Evolutionary conservation across 352 stramenopile species (phyloP).

Genomic region (Aphanomyces cochlioides): DNA sequence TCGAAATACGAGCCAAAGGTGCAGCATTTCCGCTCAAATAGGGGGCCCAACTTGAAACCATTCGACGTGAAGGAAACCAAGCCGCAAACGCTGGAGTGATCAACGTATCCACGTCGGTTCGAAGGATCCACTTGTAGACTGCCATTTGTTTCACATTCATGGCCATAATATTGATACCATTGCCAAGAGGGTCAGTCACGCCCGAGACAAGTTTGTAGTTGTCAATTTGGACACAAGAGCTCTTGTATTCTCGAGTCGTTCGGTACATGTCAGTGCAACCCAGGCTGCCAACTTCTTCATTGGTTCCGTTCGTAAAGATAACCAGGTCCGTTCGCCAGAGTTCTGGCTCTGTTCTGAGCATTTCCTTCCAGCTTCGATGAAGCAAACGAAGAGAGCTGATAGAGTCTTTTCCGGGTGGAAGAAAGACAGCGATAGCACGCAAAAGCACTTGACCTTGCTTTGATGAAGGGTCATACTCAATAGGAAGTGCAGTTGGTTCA

Average conservation of each 20-base stretch:
- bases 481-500: neutral
- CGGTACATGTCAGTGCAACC: neutral
- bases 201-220: neutral
- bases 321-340: constrained; percentile 25
- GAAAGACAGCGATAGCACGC: neutral
- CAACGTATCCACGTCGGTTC: constrained; percentile 1
- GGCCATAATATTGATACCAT: neutral
- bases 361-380: constrained; percentile 19
- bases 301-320: constrained; percentile 11
- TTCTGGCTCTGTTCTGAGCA: constrained; percentile 13
- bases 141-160: neutral
- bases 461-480: neutral
- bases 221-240: neutral
- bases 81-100: constrained; percentile 3
- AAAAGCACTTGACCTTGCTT: constrained; percentile 6
- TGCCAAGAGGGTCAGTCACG: neutral
- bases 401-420: neutral
- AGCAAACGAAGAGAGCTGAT: constrained; percentile 6
- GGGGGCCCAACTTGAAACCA: too few species aligned
- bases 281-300: neutral
- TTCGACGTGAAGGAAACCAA: neutral
- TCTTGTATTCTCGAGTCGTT: neutral
- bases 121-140: constrained; percentile 1
- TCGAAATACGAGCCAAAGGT: constrained; percentile 9
- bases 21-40: too few species aligned